Conservation (phyloP, 352 stramenopile species). For the Phytophthora idaei region DNA sequence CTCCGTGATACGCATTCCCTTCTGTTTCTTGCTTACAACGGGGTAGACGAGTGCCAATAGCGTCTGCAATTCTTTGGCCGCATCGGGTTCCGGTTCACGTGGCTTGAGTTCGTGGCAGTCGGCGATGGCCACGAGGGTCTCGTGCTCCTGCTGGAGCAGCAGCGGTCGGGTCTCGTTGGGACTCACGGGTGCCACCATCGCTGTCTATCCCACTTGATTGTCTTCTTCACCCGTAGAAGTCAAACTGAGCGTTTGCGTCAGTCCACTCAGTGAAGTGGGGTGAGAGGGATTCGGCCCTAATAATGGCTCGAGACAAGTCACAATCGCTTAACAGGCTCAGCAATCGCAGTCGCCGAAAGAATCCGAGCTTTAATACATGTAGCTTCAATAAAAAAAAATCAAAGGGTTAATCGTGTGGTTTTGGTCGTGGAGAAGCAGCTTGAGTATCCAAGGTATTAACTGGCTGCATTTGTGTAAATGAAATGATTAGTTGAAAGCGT, state of each 20-base stretch:
- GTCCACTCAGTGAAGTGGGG: slow-evolving; percentile 7
- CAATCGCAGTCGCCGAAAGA: not conserved
- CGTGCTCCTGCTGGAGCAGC: not conserved
- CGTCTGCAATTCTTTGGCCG: slow-evolving; percentile 39
- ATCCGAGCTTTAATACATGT: not conserved
- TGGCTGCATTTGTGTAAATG: no score
- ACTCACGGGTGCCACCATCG: slow-evolving; percentile 5
- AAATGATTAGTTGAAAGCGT: no score
- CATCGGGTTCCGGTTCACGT: slow-evolving; percentile 25
- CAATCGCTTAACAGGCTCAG: no score
- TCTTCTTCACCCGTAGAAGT: slow-evolving; percentile 1
- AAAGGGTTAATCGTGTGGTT: no score
- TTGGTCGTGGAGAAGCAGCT: no score
- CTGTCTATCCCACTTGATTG: not conserved
- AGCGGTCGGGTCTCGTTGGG: slow-evolving; percentile 7
- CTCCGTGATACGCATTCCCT: not conserved
- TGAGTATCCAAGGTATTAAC: no score
- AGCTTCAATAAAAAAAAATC: not conserved
- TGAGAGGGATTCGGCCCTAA: no score
- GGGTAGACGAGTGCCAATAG: slow-evolving; percentile 48
- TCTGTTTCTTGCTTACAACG: slow-evolving; percentile 17
- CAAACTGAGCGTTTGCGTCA: not conserved
- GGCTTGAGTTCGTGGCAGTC: slow-evolving; percentile 9
- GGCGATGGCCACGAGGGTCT: slow-evolving; percentile 6
- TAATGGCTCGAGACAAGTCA: not conserved